Evolutionary conservation across 352 stramenopile species (phyloP), one percentile per base, ranked within the genome.

Genomic region (Phytopythium litorale): DNA sequence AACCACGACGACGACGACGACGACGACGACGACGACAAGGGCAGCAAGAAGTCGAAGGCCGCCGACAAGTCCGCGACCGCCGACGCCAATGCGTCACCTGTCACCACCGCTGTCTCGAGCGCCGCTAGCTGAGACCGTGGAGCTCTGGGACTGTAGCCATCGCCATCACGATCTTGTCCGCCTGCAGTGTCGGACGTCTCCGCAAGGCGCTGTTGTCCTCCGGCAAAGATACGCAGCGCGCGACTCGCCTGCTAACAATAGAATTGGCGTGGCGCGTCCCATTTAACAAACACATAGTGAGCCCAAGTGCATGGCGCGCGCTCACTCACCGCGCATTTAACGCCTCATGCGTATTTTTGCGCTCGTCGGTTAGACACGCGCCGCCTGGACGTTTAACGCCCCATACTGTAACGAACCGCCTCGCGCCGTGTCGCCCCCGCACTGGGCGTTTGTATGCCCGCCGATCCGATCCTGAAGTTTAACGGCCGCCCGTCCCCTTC

Each of bases 1-100:
- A 84, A 85, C 71, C 79, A 89, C 60, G 72, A 77, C 50, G 80
- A 78, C 40, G 79, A 90, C 40, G 78, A 91, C 23, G 68, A 84
- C 23, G 76, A 84, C 23, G 76, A 87, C 23, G 68, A 71, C 23
- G 67, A 71, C n/a, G 69, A 75, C 23, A 72, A 76, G 21, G 60
- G 75, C 37, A 50, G 40, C 60, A 62, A 52, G 58, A 69, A 53
- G 18, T 45, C 23, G 30, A 58, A 37, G 52, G 11, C 43, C 25
- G 65, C 48, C 46, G 46, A 53, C n/a, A 33, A 53, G 23, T 3
- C 12, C 0, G 9, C 5, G 23, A 30, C 33, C 4, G n/a, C 25
- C 28, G 48, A 16, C 25, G 13, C 1, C 25, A 13, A 23, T 25
- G 8, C 48, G 48, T 23, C 48, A 38, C 23, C 48, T 15, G 2